Evolutionary conservation across 257 asterid genomes (phyloP), one percentile per base, ranked within the genome.

Genomic region (Plantago ovata): DNA sequence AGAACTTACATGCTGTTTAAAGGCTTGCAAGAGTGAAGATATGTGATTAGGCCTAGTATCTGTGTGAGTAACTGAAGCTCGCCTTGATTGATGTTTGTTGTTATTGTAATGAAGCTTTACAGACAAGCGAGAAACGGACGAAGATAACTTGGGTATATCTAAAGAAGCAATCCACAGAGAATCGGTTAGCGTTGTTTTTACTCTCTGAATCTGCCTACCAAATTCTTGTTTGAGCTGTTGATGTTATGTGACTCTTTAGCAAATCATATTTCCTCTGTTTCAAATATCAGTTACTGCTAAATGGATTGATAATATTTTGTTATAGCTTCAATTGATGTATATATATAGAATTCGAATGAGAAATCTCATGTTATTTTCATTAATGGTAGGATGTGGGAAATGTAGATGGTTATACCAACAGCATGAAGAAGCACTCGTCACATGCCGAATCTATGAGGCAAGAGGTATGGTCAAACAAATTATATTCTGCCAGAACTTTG

Each of bases 401-500:
- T 6, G 21, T 47, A 7, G 33, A 66, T 60, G 71, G 62, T 38
- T 32, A 57, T 56, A 67, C 42, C 10, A 40, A 50, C 58, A 58
- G 49, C 61, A 68, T 59, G 68, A 68, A 72, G 75, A 73, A 75
- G 51, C 80, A 62, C 38, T 65, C 75, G 41, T 69, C 78, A 0
- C 58, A 62, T 13, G 65, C 75, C 20, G 81, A 72, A 40, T 77
- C 84, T 48, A 60, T 83, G 81, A 66, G 77, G 60, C 77, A 66
- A 64, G 85, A 77, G 91, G 87, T 49, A 48, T 19, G 66, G 13
- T 33, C 58, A 41, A 47, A 15, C 39, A 10, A 10, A 28, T 28
- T 28, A 8, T 28, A 6, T 28, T 3, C 36, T 28, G 2, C 36
- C 7, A 28, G 7, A 28, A 3, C 36, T 28, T 28, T 8, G 36